These are phyloP conservation scores for Alternaria panax DNA, from an alignment of 2,329 filamentous ascomycete genomes.

Conservation along the genomic window DNA sequence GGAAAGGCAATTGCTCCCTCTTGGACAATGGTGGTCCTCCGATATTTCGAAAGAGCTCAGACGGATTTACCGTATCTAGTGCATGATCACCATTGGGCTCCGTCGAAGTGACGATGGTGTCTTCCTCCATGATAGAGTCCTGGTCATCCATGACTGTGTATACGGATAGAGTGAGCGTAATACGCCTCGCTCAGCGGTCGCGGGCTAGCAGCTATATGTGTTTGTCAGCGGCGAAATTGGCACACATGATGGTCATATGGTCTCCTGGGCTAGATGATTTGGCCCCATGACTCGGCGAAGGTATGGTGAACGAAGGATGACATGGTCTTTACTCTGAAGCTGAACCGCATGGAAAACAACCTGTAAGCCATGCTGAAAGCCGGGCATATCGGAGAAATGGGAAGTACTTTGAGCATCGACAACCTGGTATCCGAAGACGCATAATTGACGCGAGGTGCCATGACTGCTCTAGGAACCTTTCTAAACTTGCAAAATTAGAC, in stretches of 20 bases:
- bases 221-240: conserved; percentile 2
- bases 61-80: conserved; percentile 39
- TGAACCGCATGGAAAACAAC: background rate
- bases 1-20: conserved; percentile 39
- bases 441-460: background rate
- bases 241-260: background rate
- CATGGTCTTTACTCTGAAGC: background rate
- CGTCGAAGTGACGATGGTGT: conserved; percentile 39
- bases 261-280: background rate
- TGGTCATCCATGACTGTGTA: conserved; percentile 36
- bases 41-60: conserved; percentile 34
- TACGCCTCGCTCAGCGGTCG: conserved; percentile 25
- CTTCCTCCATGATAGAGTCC: conserved; percentile 43
- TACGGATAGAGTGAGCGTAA: conserved; percentile 20
- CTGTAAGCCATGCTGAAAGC: background rate
- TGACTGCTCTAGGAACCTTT: background rate
- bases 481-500: background rate
- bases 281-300: background rate
- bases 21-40: conserved; percentile 22
- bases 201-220: conserved; percentile 19
- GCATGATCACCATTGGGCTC: conserved; percentile 42
- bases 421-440: background rate
- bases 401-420: background rate
- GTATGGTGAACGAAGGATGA: background rate
- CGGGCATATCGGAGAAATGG: background rate